phyloP scores from a whole-genome alignment of 202 grass and related monocot species.

The Musa balbisiana region DNA sequence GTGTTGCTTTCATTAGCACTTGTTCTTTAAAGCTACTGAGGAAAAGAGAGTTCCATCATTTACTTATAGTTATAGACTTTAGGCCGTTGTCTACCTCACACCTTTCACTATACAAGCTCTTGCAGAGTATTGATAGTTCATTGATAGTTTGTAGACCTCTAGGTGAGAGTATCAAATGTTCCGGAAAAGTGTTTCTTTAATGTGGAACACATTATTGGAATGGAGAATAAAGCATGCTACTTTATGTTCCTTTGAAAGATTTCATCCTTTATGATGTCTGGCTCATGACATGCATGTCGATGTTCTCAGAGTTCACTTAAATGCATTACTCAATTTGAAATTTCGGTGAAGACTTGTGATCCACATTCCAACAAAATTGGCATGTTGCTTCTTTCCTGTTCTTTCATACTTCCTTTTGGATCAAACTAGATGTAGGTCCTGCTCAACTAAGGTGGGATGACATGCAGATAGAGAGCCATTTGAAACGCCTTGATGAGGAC shows the following conservation, averaged over 20 bases:
- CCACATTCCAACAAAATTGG: background rate
- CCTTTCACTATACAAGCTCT: background rate
- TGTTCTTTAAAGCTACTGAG: background rate
- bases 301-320: background rate
- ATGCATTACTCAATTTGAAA: background rate
- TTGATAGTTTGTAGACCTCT: background rate
- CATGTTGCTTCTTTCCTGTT: slow-evolving; percentile 1
- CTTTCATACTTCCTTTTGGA: slow-evolving; percentile 6
- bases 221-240: background rate
- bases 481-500: slow-evolving; percentile 93
- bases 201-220: background rate
- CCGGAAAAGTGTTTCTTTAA: too few species aligned
- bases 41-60: background rate
- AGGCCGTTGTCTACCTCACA: background rate
- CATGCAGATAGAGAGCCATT: slow-evolving; percentile 89
- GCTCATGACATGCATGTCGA: background rate
- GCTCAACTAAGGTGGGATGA: background rate
- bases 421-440: background rate
- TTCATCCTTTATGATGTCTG: background rate
- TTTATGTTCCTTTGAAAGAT: background rate
- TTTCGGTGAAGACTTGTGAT: background rate
- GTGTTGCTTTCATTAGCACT: too few species aligned
- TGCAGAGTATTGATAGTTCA: background rate
- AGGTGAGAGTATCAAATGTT: too few species aligned
- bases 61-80: too few species aligned